Evolutionary conservation across 768 basidiomycete species (phyloP).

Genomic region (Piloderma croceum): DNA sequence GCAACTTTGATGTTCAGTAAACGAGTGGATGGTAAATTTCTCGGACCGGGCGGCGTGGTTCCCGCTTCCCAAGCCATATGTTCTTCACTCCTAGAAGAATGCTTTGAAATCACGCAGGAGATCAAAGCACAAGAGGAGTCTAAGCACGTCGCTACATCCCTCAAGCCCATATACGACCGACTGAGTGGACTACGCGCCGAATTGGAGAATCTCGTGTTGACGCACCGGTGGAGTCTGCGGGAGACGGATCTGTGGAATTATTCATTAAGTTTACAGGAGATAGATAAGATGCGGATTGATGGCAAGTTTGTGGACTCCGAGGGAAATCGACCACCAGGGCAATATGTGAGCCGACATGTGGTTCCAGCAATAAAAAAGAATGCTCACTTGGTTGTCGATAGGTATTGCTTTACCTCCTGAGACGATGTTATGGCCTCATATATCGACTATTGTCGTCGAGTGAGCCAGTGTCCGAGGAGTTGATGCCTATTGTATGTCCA

Average conservation of each 20-base stretch:
- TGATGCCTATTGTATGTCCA: conserved; percentile 84
- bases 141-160: conserved; percentile 75
- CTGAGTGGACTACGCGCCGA: conserved; percentile 80
- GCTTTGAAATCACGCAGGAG: conserved; percentile 93
- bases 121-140: conserved; percentile 91
- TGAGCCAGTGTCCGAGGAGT: conserved; percentile 95
- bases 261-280: conserved; percentile 87
- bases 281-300: conserved; percentile 94
- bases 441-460: conserved; percentile 90
- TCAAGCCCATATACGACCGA: conserved; percentile 92
- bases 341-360: conserved; percentile 64
- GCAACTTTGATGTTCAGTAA: conserved; percentile 44
- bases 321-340: conserved; percentile 85
- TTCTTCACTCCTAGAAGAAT: conserved; percentile 89
- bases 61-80: conserved; percentile 90
- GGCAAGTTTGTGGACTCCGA: conserved; percentile 96
- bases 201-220: conserved; percentile 86
- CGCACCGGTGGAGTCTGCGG: conserved; percentile 93
- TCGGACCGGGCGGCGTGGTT: conserved; percentile 84
- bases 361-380: conserved; percentile 1
- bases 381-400: conserved; percentile 23
- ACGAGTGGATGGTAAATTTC: conserved; percentile 93
- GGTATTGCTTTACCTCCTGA: conserved; percentile 88
- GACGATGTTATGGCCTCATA: conserved; percentile 94
- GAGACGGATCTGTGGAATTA: conserved; percentile 96